Percentiles rank a stretch among this genome's conserved stretches.
phyloP scores from a whole-genome alignment of 768 basidiomycete species.

The Mycena sanguinolenta region DNA sequence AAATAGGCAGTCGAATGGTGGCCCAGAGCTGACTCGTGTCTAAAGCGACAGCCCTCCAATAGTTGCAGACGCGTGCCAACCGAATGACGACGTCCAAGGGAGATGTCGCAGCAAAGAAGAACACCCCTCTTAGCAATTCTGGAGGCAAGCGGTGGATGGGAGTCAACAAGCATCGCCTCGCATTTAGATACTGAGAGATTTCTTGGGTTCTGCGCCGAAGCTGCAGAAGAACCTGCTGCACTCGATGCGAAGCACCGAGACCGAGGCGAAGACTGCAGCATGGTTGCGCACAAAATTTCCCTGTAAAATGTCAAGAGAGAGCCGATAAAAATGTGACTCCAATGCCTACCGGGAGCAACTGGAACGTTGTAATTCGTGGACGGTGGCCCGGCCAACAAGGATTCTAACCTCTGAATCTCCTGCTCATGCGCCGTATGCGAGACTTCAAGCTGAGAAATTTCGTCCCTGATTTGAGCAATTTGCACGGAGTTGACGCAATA shows the following conservation, averaged over 20 bases:
- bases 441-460: conserved; percentile 16
- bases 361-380: background rate
- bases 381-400: conserved; percentile 14
- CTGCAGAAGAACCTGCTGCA: too few relatives aligned
- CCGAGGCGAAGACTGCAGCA: conserved; percentile 24
- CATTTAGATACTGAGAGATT: conserved; percentile 8
- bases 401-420: conserved; percentile 19
- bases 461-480: background rate
- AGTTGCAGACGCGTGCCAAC: conserved; percentile 27
- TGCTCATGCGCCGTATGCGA: background rate
- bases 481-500: background rate
- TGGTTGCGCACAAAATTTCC: background rate
- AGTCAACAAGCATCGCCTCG: conserved; percentile 14
- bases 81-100: background rate
- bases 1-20: background rate
- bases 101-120: background rate
- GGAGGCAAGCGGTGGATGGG: conserved; percentile 31
- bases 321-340: background rate
- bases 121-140: conserved; percentile 17
- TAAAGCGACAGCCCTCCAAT: conserved; percentile 20
- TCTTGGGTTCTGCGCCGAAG: conserved; percentile 5
- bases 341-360: background rate
- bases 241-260: conserved; percentile 17
- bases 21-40: conserved; percentile 21
- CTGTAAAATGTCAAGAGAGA: background rate